These are phyloP conservation scores for Pestalotiopsis fici DNA, from an alignment of 2,329 filamentous ascomycete genomes.

Conservation along the genomic window DNA sequence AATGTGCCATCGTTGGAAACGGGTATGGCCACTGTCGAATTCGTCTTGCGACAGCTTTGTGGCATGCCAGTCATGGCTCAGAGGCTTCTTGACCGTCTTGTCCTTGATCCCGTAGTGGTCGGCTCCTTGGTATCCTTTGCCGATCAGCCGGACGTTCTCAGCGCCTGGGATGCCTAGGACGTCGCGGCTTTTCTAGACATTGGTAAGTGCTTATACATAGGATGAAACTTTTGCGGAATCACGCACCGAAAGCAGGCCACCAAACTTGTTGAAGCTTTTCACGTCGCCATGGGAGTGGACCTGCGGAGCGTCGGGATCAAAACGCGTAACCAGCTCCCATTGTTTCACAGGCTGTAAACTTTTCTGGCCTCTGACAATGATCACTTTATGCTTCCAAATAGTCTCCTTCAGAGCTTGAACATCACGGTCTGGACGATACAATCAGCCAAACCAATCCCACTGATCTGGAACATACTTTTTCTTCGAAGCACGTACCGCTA, in stretches of 20 bases:
- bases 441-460: background rate
- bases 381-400: constrained; percentile 44
- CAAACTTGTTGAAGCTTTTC: constrained; percentile 39
- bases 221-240: background rate
- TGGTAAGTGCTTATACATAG: background rate
- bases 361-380: constrained; percentile 43
- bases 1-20: constrained; percentile 51
- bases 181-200: constrained; percentile 26
- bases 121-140: constrained; percentile 44
- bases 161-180: constrained; percentile 40
- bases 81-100: constrained; percentile 27
- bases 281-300: constrained; percentile 43
- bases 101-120: constrained; percentile 45
- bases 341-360: constrained; percentile 41
- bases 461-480: background rate
- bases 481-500: constrained; percentile 19
- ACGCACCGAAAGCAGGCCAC: constrained; percentile 37
- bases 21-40: constrained; percentile 40
- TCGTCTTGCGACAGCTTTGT: constrained; percentile 30
- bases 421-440: constrained; percentile 30
- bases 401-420: constrained; percentile 36
- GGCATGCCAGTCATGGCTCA: constrained; percentile 38
- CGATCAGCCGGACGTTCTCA: constrained; percentile 44
- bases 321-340: constrained; percentile 44
- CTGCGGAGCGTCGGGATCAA: constrained; percentile 40